Percentiles rank a stretch among this genome's conserved stretches.
Conservation (phyloP, 2,329 filamentous ascomycete genomes). For the Neonectria faginata region DNA sequence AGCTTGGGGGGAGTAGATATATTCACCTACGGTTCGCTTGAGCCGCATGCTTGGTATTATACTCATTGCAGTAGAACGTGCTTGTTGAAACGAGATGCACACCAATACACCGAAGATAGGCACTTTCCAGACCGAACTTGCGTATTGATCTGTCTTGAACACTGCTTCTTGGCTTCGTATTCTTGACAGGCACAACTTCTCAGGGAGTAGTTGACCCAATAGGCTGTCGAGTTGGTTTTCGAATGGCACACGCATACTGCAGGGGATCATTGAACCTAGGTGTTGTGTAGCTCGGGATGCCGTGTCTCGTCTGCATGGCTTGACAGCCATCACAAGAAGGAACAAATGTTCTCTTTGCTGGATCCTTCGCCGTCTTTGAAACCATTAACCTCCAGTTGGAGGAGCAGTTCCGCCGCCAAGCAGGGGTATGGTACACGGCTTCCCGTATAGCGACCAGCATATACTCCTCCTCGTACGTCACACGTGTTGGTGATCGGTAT, state of each 20-base stretch:
- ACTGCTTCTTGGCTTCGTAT: slow-evolving; percentile 8
- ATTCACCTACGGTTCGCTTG: neutral
- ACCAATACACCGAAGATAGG: neutral
- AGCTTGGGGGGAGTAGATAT: neutral
- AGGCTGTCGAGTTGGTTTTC: neutral
- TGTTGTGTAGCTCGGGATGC: neutral
- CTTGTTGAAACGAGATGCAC: neutral
- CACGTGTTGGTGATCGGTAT: neutral
- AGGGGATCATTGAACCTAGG: neutral
- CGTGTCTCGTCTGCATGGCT: neutral
- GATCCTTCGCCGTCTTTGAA: neutral
- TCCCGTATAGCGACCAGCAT: neutral
- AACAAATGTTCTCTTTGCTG: neutral
- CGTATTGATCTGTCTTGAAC: neutral
- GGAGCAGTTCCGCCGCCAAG: neutral
- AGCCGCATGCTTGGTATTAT: neutral
- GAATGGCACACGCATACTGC: neutral
- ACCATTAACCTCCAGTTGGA: neutral
- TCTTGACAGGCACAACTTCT: slow-evolving; percentile 6
- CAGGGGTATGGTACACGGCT: neutral
- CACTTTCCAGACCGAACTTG: neutral
- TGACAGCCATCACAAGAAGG: neutral
- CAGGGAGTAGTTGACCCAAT: neutral
- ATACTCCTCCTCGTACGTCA: neutral
- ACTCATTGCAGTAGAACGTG: neutral